These are phyloP conservation scores for Entonaema liquescens DNA, from an alignment of 495 filamentous ascomycete genomes.

Conservation along the genomic window DNA sequence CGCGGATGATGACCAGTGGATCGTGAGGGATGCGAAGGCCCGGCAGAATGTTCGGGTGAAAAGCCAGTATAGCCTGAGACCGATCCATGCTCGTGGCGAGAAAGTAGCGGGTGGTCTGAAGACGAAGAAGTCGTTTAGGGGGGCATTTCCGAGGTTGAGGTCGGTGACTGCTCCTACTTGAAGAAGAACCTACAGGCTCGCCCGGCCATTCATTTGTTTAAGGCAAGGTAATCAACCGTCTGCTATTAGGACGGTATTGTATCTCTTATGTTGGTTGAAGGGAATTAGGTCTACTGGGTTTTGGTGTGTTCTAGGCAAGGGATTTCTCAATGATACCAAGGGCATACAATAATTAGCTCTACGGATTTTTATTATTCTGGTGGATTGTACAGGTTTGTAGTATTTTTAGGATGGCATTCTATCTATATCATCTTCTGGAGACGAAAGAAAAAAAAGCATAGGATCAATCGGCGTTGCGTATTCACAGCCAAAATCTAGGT, in stretches of 20 bases:
- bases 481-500: neutral
- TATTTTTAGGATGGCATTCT: no score
- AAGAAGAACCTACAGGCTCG: neutral
- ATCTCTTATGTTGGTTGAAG: neutral
- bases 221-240: neutral
- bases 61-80: neutral
- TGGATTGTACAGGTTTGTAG: neutral
- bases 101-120: conserved; percentile 29
- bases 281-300: neutral
- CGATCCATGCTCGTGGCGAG: conserved; percentile 25
- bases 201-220: neutral
- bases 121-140: conserved; percentile 17
- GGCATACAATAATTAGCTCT: neutral
- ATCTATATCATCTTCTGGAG: no score
- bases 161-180: conserved; percentile 3
- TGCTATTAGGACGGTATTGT: neutral
- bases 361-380: neutral
- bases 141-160: conserved; percentile 23
- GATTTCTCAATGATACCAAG: conserved; percentile 3
- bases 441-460: neutral
- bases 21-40: neutral
- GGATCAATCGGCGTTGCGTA: neutral
- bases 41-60: conserved; percentile 1
- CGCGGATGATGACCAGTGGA: conserved; percentile 17
- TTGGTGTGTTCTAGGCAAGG: neutral